Conservation (phyloP, 345 rosid species). For the Eucalyptus paniculata region DNA sequence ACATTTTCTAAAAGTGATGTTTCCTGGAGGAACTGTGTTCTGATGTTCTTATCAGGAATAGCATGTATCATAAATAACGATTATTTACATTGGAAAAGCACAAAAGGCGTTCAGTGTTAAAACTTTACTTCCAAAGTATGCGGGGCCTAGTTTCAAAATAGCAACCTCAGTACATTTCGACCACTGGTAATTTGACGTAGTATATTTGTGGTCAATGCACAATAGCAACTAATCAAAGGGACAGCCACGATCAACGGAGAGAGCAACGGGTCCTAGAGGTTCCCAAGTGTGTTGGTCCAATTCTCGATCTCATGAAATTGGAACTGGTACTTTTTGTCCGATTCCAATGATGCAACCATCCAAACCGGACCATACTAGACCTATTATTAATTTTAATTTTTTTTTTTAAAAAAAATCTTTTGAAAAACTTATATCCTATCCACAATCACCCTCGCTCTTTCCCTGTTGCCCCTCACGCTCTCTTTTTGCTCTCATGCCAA, state of each 20-base stretch:
- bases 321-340: no score
- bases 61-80: background rate
- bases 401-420: no score
- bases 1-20: background rate
- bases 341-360: no score
- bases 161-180: background rate
- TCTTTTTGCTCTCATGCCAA: background rate
- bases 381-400: no score
- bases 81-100: background rate
- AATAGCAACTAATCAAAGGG: background rate
- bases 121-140: background rate
- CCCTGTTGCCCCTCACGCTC: background rate
- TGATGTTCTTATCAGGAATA: background rate
- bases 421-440: background rate
- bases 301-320: background rate
- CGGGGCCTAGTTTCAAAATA: background rate
- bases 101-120: background rate
- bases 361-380: background rate
- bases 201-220: background rate
- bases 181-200: background rate
- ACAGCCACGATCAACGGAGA: background rate
- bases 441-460: background rate
- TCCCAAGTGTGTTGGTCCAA: background rate
- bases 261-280: no score
- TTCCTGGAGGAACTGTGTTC: background rate